Conservation (phyloP, 192 early-diverging fungal species). For the Geranomyces michiganensis region DNA sequence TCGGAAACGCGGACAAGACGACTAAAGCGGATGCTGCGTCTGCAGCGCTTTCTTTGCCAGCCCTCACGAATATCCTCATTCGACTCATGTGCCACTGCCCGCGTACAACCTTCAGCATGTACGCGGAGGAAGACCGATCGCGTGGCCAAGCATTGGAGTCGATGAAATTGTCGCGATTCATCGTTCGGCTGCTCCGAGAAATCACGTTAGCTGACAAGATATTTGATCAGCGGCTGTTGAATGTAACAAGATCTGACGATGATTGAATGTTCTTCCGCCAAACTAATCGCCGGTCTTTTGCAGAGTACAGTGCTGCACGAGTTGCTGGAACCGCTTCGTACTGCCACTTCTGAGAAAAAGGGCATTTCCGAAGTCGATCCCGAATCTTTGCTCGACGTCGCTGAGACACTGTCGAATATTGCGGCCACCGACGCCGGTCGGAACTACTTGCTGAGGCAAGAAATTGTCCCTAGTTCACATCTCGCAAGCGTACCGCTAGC, state of each 20-base stretch:
- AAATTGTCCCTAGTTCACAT: not conserved
- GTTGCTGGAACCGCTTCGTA: slow-evolving; percentile 43
- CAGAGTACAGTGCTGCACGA: slow-evolving; percentile 38
- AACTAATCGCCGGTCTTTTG: not conserved
- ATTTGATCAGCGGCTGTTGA: slow-evolving; percentile 29
- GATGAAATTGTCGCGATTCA: slow-evolving; percentile 41
- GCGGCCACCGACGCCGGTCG: slow-evolving; percentile 43
- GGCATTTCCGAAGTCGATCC: slow-evolving; percentile 6
- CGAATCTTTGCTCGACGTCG: slow-evolving; percentile 37
- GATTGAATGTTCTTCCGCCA: not conserved
- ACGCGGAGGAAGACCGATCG: not conserved
- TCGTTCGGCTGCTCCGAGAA: slow-evolving; percentile 34
- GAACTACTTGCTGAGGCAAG: slow-evolving; percentile 36
- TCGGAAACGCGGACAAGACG: not conserved
- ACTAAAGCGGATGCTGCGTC: not conserved
- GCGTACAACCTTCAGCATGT: slow-evolving; percentile 7
- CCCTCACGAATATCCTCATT: slow-evolving; percentile 36
- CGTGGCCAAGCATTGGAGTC: slow-evolving; percentile 8
- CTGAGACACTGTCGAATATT: slow-evolving; percentile 45
- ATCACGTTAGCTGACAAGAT: slow-evolving; percentile 30
- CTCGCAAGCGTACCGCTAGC: not conserved
- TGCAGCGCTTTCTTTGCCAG: slow-evolving; percentile 18
- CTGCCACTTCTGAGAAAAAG: slow-evolving; percentile 11
- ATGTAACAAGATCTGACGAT: slow-evolving; percentile 27
- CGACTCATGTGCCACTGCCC: slow-evolving; percentile 36